These are phyloP conservation scores for Ramalina intermedia DNA, from an alignment of 495 filamentous ascomycete species.

Conservation along the genomic window DNA sequence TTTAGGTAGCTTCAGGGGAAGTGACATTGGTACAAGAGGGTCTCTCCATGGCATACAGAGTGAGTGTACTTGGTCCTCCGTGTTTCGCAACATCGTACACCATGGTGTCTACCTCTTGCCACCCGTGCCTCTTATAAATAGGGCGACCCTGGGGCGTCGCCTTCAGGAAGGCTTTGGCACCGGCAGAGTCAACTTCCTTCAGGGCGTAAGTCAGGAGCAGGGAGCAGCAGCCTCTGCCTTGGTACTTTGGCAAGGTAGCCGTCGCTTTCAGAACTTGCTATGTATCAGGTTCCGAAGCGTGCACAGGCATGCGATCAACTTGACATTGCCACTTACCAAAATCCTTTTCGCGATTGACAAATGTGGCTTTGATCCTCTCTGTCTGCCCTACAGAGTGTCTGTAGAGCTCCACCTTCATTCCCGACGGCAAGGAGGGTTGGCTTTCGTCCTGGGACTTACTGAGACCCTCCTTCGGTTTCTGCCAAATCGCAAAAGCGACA, in stretches of 20 bases:
- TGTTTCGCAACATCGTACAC: constrained; percentile 18
- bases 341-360: constrained; percentile 7
- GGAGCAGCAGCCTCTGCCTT: constrained; percentile 21
- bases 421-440: background rate
- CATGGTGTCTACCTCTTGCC: constrained; percentile 19
- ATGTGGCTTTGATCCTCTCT: constrained; percentile 5
- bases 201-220: constrained; percentile 19
- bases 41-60: too few relatives aligned
- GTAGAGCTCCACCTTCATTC: constrained; percentile 1
- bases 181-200: constrained; percentile 16
- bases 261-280: constrained; percentile 9
- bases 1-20: too few relatives aligned
- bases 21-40: too few relatives aligned
- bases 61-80: background rate
- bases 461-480: background rate
- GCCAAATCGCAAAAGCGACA: constrained; percentile 4
- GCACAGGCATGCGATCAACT: background rate
- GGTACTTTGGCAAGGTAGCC: constrained; percentile 23
- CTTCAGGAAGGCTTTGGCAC: constrained; percentile 20
- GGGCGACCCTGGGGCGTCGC: constrained; percentile 20
- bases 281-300: background rate
- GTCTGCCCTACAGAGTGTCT: constrained; percentile 8
- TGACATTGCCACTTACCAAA: constrained; percentile 7
- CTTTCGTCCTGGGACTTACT: background rate
- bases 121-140: constrained; percentile 25